Conservation (phyloP, 2,329 filamentous ascomycete species). For the Talaromyces verruculosus region DNA sequence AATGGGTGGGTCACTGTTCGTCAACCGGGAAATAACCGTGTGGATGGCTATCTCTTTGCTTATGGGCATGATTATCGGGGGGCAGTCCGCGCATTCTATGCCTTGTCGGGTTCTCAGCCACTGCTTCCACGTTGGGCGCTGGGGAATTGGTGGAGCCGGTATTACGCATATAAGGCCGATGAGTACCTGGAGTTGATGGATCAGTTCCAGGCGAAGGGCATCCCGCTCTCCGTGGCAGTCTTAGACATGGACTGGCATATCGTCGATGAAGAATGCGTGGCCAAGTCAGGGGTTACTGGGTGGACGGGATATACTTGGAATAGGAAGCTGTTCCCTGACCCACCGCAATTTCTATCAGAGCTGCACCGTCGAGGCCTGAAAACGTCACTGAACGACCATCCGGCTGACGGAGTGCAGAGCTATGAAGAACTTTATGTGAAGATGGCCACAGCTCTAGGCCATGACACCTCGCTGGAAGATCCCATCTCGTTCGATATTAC, state of each 20-base stretch:
- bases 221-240: constrained; percentile 61
- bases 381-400: constrained; percentile 62
- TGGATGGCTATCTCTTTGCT: constrained; percentile 61
- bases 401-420: constrained; percentile 57
- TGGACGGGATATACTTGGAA: constrained; percentile 67
- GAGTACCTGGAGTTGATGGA: constrained; percentile 61
- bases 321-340: constrained; percentile 58
- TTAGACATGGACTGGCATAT: constrained; percentile 69
- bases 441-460: constrained; percentile 54
- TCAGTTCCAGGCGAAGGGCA: constrained; percentile 50
- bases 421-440: constrained; percentile 59
- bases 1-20: constrained; percentile 55
- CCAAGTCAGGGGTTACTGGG: constrained; percentile 42
- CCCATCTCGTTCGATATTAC: constrained; percentile 60
- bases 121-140: constrained; percentile 58
- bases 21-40: constrained; percentile 42
- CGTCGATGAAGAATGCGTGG: constrained; percentile 50
- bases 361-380: constrained; percentile 56
- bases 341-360: constrained; percentile 51
- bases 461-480: constrained; percentile 52
- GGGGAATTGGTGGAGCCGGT: constrained; percentile 67
- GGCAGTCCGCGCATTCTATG: constrained; percentile 57
- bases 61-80: constrained; percentile 59
- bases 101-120: constrained; percentile 58
- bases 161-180: constrained; percentile 57